Conservation (phyloP, 2,329 filamentous ascomycete species). For the Fusarium neocosmosporiellum region DNA sequence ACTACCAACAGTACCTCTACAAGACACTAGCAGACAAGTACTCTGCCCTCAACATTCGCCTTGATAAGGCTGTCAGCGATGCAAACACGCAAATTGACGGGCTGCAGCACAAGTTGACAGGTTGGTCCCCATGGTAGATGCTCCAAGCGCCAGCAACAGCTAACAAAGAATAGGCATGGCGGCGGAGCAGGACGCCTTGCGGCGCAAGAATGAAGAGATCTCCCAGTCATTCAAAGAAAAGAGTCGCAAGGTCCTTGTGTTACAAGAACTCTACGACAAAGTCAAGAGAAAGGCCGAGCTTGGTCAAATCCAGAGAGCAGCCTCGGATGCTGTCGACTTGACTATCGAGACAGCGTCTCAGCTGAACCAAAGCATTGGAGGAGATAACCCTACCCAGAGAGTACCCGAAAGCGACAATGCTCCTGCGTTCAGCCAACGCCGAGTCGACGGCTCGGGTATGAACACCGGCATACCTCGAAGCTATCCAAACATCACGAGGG, state of each 20-base stretch:
- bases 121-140: conserved; percentile 54
- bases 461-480: conserved; percentile 27
- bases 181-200: conserved; percentile 70
- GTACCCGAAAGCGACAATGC: not conserved
- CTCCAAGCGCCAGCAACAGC: not conserved
- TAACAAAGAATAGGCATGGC: conserved; percentile 60
- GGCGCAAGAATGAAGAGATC: conserved; percentile 79
- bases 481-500: conserved; percentile 14
- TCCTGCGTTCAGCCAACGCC: conserved; percentile 23
- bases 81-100: conserved; percentile 78
- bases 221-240: conserved; percentile 76
- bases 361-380: conserved; percentile 10
- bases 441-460: conserved; percentile 32
- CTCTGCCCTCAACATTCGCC: conserved; percentile 68
- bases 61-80: conserved; percentile 80
- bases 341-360: conserved; percentile 35
- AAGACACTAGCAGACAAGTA: conserved; percentile 81
- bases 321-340: conserved; percentile 57
- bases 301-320: conserved; percentile 65
- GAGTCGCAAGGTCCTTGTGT: conserved; percentile 73
- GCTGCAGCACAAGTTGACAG: conserved; percentile 72
- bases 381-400: not conserved
- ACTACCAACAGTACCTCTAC: conserved; percentile 79
- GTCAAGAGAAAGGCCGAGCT: conserved; percentile 67
- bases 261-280: conserved; percentile 73